Conservation (phyloP, 1,284 basidiomycete species). For the Cryptococcus sp. region DNA sequence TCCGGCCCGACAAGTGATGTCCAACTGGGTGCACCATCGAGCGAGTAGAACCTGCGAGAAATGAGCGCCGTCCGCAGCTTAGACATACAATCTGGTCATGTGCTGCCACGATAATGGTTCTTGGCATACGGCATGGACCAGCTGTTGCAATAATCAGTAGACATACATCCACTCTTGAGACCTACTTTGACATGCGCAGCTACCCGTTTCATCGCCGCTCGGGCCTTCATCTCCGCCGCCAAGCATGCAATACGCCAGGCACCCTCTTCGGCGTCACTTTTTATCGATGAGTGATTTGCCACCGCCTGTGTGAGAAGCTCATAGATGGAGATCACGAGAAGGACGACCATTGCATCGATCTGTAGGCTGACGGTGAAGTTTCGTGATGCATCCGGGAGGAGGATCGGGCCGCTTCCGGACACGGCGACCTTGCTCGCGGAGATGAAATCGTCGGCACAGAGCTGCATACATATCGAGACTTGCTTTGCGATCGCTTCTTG, state of each 20-base stretch:
- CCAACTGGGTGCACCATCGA: slow-evolving; percentile 7
- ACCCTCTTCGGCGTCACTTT: neutral
- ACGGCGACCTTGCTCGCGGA: neutral
- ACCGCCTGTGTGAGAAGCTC: slow-evolving; percentile 1
- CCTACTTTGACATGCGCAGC: slow-evolving; percentile 9
- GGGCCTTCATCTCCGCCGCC: neutral
- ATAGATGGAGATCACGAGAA: neutral
- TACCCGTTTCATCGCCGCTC: slow-evolving; percentile 6
- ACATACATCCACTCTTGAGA: neutral
- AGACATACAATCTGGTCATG: slow-evolving; percentile 8
- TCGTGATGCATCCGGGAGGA: neutral
- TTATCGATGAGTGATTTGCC: neutral
- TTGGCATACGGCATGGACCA: slow-evolving; percentile 2
- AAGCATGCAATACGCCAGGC: neutral
- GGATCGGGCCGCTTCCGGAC: neutral
- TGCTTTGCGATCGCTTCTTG: neutral
- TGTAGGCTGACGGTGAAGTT: neutral
- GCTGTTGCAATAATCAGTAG: neutral
- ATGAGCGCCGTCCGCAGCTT: neutral
- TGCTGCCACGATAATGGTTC: slow-evolving; percentile 2
- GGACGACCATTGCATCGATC: neutral
- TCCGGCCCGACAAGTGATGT: slow-evolving; percentile 1
- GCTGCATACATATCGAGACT: neutral
- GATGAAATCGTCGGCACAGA: neutral
- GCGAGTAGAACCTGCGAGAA: slow-evolving; percentile 2